A percentile compares a stretch with the other conserved stretches of the same genome.
phyloP scores from a whole-genome alignment of 768 basidiomycete genomes.

The Hemileccinum rubropunctum region DNA sequence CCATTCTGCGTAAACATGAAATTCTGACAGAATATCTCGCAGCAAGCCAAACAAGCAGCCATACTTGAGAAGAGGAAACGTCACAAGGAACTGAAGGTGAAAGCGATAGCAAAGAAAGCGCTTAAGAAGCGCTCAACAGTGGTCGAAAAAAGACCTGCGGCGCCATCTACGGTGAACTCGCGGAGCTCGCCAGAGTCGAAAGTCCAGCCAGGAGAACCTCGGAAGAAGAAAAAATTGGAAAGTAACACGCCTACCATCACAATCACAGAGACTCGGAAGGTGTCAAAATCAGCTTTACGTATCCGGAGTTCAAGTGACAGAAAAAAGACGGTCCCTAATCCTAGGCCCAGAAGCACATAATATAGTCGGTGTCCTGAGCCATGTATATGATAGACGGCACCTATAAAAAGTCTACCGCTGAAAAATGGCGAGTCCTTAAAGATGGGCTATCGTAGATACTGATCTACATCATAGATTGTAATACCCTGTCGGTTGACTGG shows the following conservation, averaged over 20 bases:
- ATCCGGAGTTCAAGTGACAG: neutral
- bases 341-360: slow-evolving; percentile 6
- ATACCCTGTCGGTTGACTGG: slow-evolving; percentile 57
- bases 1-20: neutral
- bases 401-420: slow-evolving; percentile 3
- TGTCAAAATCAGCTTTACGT: slow-evolving; percentile 1
- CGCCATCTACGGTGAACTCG: neutral
- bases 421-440: slow-evolving; percentile 2
- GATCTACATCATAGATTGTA: slow-evolving; percentile 53
- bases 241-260: neutral
- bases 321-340: slow-evolving; percentile 3
- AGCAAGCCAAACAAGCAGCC: slow-evolving; percentile 48
- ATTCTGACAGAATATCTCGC: slow-evolving; percentile 1
- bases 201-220: neutral
- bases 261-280: neutral
- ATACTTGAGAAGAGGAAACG: slow-evolving; percentile 48
- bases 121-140: neutral
- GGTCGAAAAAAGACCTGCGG: neutral
- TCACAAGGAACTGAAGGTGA: slow-evolving; percentile 43
- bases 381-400: slow-evolving; percentile 9
- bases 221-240: slow-evolving; percentile 19
- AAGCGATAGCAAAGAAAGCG: slow-evolving; percentile 38
- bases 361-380: neutral
- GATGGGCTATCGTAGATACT: neutral
- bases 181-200: neutral